Evolutionary conservation across 352 stramenopile genomes (phyloP), one percentile per base, ranked within the genome.

Genomic region (Blastocystis sp.): DNA sequence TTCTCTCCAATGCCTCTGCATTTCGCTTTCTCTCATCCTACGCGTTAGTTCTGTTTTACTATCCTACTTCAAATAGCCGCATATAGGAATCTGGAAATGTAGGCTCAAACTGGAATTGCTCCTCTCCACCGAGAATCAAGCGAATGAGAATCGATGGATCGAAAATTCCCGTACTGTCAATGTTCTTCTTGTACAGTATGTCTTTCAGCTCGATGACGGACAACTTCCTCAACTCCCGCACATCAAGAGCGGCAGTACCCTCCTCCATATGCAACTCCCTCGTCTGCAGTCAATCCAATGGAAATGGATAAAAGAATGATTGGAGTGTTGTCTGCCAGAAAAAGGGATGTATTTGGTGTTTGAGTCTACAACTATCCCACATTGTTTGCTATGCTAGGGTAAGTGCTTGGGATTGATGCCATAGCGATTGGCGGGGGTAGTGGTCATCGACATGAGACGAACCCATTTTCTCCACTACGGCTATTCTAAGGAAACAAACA

Each of bases 121-220:
- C 28, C 17, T 81, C 40, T 1, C 38, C 63, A 45, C 71, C 71
- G 4, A 43, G 24, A 45, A 61, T 21, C 2, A 81, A 42, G 1
- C 40, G n/a, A 42, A 81, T 24, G 3, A 81, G 52, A 6, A 61
- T 66, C 28, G 62, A n/a, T n/a, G 11, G 43, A 21, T 81, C 71
- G 63, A 52, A 81, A 34, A 81, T 64, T 3, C 71, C 71, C 28
- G 40, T 54, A 48, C 59, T 68, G 42, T 81, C 71, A 38, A 81
- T 81, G 4, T 81, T 59, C n/a, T 38, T 81, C 52, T 81, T 64
- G 42, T 81, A 6, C 11, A 81, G 52, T 3, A 68, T n/a, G n/a
- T 81, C 71, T 34, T 81, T 81, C 3, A 81, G 34, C 63, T 81
- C 71, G 28, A 65, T 81, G 40, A 40, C 28, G 17, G 71, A 81